Conservation (phyloP, 495 filamentous ascomycete species). For the Bombardia bombarda region DNA sequence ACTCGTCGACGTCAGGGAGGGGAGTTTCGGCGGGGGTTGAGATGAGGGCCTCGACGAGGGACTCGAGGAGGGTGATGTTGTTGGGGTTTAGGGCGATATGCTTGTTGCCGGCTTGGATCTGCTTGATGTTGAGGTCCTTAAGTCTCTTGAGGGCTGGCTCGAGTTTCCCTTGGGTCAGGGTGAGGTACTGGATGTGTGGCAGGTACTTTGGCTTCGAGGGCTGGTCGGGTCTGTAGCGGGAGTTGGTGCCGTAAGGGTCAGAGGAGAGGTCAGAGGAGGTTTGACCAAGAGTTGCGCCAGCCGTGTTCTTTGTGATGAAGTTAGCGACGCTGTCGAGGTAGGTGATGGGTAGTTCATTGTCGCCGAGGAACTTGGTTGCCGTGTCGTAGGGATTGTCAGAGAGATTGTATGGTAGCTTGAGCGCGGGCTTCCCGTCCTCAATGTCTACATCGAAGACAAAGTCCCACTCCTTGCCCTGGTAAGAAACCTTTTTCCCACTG, state of each 20-base stretch:
- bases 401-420: constrained; percentile 90
- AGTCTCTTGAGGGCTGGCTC: constrained; percentile 18
- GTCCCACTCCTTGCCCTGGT: constrained; percentile 85
- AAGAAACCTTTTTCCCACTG: constrained; percentile 60
- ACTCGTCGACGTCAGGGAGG: constrained; percentile 49
- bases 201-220: constrained; percentile 51
- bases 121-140: constrained; percentile 18
- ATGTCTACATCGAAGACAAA: constrained; percentile 98
- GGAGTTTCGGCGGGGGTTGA: constrained; percentile 19
- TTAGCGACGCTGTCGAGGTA: constrained; percentile 92
- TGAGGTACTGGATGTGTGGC: constrained; percentile 80
- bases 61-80: constrained; percentile 41
- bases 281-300: constrained; percentile 71
- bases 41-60: constrained; percentile 8
- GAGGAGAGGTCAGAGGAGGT: constrained; percentile 32
- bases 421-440: constrained; percentile 85
- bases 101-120: constrained; percentile 54
- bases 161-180: constrained; percentile 44
- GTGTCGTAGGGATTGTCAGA: constrained; percentile 90
- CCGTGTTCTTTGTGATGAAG: constrained; percentile 85
- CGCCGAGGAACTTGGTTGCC: constrained; percentile 81
- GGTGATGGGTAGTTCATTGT: constrained; percentile 82
- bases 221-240: constrained; percentile 70
- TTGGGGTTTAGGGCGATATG: constrained; percentile 64
- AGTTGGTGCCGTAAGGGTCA: constrained; percentile 73